Base-by-base conservation (phyloP, 31 red algal genomes). In the Porphyra umbilicalis region DNA sequence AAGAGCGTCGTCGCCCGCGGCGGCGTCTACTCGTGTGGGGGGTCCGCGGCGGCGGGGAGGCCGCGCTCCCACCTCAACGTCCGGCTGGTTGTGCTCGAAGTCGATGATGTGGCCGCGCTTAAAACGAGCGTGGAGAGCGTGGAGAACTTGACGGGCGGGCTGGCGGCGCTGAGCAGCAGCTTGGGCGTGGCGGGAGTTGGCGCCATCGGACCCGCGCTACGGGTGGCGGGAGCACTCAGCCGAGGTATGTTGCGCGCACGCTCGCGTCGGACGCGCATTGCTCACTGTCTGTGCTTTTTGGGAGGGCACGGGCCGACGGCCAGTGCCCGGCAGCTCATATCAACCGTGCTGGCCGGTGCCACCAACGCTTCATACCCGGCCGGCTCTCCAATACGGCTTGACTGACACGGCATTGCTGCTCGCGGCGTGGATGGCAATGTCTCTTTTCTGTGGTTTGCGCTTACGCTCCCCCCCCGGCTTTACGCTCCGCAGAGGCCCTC, bases 401-500 rank as follows among this genome's bases (percentile, higher is more conserved):
- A 20, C 8, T 7, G 44, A 16, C 8, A 20, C 15, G 13, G 13
- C 44, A 20, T 11, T 67, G 44, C 10, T 11, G 44, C 15, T 4
- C 44, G 44, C 10, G 13, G 10, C 13, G 4, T 6, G 6, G 2
- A 11, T 67, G 4, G 4, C 13, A 3, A 67, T n/a, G 57, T 25
- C 16, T 10, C 11, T 71, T 6, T 39, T 6, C 38, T 6, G 7
- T 39, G 38, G 38, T 39, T 6, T 39, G 7, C 7, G 38, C 38
- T 9, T n/a, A n/a, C n/a, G n/a, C n/a, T n/a, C 57, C 11, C 3
- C 57, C 14, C 11, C 57, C 0, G 0, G 30, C 25, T 29, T 8
- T n/a, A 0, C 16, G 7, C 38, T 29, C 57, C 57, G 30, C 57
- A 71, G 57, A 71, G 20, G 91, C 85, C 14, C 76, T 93, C 38